Evolutionary conservation across 345 rosid species (phyloP).

Genomic region (Brassica nigra): DNA sequence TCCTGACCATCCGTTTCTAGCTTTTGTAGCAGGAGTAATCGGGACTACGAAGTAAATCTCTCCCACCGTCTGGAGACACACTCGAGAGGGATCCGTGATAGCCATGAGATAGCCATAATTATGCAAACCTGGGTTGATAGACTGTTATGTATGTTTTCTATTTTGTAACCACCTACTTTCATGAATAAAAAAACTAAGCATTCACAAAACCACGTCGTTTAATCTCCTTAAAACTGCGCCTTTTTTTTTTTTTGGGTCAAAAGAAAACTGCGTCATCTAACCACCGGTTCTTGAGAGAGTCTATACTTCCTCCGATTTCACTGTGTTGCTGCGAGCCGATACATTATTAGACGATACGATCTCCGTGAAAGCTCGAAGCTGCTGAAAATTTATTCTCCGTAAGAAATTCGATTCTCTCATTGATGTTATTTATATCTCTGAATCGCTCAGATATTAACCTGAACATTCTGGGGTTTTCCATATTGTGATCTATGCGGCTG

Average conservation of each 20-base stretch:
- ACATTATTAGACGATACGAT: not conserved
- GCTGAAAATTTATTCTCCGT: not conserved
- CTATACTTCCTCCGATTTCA: too few species aligned
- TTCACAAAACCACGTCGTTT: too few species aligned
- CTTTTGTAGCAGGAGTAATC: slow-evolving; percentile 61
- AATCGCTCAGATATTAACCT: slow-evolving; percentile 9
- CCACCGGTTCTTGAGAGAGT: too few species aligned
- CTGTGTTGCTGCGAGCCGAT: too few species aligned
- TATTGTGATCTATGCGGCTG: not conserved
- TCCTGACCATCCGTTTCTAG: slow-evolving; percentile 64
- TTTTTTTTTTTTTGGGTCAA: too few species aligned
- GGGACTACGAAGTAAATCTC: slow-evolving; percentile 56
- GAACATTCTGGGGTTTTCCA: not conserved
- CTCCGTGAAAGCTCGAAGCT: not conserved
- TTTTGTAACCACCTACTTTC: too few species aligned
- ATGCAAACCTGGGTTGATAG: too few species aligned
- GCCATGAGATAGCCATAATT: slow-evolving; percentile 52
- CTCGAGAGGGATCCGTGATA: slow-evolving; percentile 65
- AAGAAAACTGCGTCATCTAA: too few species aligned
- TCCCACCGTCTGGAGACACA: slow-evolving; percentile 79
- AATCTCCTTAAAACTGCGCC: too few species aligned
- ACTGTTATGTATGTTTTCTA: too few species aligned
- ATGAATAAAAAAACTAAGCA: too few species aligned
- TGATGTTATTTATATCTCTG: not conserved
- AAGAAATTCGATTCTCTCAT: slow-evolving; percentile 1